Evolutionary conservation across 129 eudicot species (phyloP).

Genomic region (Helianthus tuberosus): DNA sequence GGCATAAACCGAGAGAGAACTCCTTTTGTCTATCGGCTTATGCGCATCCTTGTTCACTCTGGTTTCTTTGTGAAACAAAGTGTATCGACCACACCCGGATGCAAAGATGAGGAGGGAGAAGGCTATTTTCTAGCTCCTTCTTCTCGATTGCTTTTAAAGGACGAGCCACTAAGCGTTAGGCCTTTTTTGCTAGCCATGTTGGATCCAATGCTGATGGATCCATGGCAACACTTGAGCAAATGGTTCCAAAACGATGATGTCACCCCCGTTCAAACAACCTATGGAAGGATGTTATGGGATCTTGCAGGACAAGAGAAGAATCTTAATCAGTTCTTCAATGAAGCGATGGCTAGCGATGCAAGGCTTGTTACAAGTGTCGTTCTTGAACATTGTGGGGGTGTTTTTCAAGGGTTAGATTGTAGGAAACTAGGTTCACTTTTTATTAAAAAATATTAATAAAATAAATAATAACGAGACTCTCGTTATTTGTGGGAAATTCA

Average conservation of each 20-base stretch:
- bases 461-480: too few species aligned
- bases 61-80: constrained; percentile 12
- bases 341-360: constrained; percentile 29
- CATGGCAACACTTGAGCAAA: constrained; percentile 6
- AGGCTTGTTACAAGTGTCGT: constrained; percentile 15
- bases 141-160: constrained; percentile 8
- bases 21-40: background rate
- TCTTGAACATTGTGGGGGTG: background rate
- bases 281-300: constrained; percentile 12
- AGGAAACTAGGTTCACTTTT: too few species aligned
- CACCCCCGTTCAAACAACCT: background rate
- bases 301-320: background rate
- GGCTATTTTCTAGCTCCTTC: background rate
- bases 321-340: constrained; percentile 11
- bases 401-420: constrained; percentile 16
- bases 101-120: background rate
- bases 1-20: background rate
- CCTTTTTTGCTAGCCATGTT: background rate
- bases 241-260: background rate
- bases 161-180: background rate
- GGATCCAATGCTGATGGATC: background rate
- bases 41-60: background rate
- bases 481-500: too few species aligned
- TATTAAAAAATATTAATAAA: too few species aligned
- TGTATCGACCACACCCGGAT: background rate